A percentile compares a stretch with the other conserved stretches of the same genome.
These are phyloP conservation scores for Paracorniculantispora psalliotae DNA, from an alignment of 2,329 filamentous ascomycete species.

Conservation along the genomic window DNA sequence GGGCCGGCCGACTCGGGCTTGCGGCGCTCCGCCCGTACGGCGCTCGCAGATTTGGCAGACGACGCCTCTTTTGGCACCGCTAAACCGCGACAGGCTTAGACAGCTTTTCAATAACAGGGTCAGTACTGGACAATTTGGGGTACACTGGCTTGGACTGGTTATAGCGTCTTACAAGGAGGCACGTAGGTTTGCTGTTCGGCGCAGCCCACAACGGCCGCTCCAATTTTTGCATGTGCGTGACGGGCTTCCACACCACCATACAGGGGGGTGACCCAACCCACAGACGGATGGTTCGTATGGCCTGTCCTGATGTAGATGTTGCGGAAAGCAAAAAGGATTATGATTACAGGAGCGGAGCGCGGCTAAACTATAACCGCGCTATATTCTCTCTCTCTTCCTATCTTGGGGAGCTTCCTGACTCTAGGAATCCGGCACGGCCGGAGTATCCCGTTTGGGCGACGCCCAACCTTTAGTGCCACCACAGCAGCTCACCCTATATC, in stretches of 20 bases:
- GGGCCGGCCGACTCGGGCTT: slow-evolving; percentile 16
- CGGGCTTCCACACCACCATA: not conserved
- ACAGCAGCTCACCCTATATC: not conserved
- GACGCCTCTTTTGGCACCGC: not conserved
- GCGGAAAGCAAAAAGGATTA: not conserved
- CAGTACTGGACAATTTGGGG: no score
- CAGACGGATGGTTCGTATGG: not conserved
- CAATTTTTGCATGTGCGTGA: not conserved
- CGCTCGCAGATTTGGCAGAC: not conserved
- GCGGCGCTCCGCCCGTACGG: not conserved
- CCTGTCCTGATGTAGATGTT: slow-evolving; percentile 1
- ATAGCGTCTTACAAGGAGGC: no score
- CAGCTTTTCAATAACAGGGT: not conserved
- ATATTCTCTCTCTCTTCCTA: not conserved
- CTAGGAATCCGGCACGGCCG: no score
- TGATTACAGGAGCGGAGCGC: not conserved
- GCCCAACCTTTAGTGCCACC: not conserved
- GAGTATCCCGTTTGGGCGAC: not conserved
- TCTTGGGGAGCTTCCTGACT: not conserved
- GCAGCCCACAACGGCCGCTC: not conserved
- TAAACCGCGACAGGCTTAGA: not conserved
- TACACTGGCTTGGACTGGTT: no score
- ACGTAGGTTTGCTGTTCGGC: not conserved
- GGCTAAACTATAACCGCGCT: not conserved
- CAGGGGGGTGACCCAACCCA: not conserved